Evolutionary conservation across 441 rosid genomes (phyloP), one percentile per base, ranked within the genome.

Genomic region (Mallotus repandus): DNA sequence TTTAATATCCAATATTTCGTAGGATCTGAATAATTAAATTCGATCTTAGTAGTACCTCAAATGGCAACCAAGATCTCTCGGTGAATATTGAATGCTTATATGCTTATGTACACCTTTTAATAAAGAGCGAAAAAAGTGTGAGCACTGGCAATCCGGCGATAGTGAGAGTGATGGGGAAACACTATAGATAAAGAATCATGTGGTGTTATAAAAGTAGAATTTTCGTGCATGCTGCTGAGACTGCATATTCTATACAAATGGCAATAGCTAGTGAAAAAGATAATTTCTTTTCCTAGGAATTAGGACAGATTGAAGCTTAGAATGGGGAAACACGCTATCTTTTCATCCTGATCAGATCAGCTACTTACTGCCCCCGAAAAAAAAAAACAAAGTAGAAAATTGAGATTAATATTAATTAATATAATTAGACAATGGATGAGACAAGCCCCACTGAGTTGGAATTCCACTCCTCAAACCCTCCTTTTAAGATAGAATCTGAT

Each of bases 381-480:
- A 48, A 32, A 59, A 14, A 67, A 56, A 35, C 68, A 50, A 65
- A 80, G 41, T 35, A 35, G 4, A 35, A 35, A 35, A 35, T 35
- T 35, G 4, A 35, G 41, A 35, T 1, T 35, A 76, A 58, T 21
- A 25, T 25, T 25, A 25, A 25, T 25, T 25, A 25, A 25, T 25
- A 25, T 50, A 22, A 45, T 16, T 54, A 61, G 38, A 50, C 22
- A 58, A 35, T 77, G 22, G 46, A 35, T 35, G 41, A 52, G 68
- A 73, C 69, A 67, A 67, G 53, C 43, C 66, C 53, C 59, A 48
- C 49, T 55, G 80, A 78, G 63, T 76, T 76, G 82, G 80, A 79
- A 56, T 66, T 76, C 84, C 84, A 81, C 78, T 74, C 22, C 41
- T 35, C 7, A 16, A 62, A 46, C 68, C 32, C 71, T 57, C 22